phyloP scores from a whole-genome alignment of 176 grass and related monocot genomes.

The Carex littledalei region DNA sequence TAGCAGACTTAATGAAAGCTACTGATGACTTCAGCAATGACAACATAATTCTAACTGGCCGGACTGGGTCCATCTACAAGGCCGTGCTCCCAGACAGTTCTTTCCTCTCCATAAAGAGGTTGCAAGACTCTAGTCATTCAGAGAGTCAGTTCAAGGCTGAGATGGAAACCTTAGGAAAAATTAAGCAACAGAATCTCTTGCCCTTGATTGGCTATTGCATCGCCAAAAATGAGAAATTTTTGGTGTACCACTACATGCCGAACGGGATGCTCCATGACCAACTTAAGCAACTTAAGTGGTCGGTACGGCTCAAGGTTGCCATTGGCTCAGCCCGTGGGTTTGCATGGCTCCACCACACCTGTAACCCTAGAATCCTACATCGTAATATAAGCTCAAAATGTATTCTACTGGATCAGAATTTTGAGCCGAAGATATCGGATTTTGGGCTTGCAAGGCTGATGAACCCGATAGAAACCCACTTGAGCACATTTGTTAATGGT shows the following conservation, averaged over 20 bases:
- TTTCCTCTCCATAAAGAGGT: conserved; percentile 70
- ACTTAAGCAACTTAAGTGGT: conserved; percentile 62
- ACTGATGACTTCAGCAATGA: conserved; percentile 70
- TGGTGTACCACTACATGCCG: conserved; percentile 82
- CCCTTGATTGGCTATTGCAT: conserved; percentile 74
- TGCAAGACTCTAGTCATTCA: conserved; percentile 81
- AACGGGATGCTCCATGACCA: conserved; percentile 72
- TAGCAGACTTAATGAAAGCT: conserved; percentile 89
- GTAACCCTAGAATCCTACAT: conserved; percentile 82
- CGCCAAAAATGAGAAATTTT: conserved; percentile 68
- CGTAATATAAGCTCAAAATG: conserved; percentile 94
- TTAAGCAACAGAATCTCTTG: conserved; percentile 75
- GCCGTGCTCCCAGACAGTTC: conserved; percentile 70
- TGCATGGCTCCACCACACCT: conserved; percentile 87
- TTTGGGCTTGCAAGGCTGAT: conserved; percentile 88
- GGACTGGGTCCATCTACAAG: conserved; percentile 80
- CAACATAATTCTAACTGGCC: conserved; percentile 63
- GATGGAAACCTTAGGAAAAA: conserved; percentile 78
- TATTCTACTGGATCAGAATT: conserved; percentile 71
- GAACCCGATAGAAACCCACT: conserved; percentile 87
- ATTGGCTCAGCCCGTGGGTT: conserved; percentile 74
- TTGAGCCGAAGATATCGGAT: conserved; percentile 77
- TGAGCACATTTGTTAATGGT: conserved; percentile 84
- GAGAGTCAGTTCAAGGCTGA: conserved; percentile 79
- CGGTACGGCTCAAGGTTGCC: conserved; percentile 58